A percentile compares a stretch with the other conserved stretches of the same genome.
phyloP scores from a whole-genome alignment of 2,329 filamentous ascomycete species.

The Scedosporium apiospermum region DNA sequence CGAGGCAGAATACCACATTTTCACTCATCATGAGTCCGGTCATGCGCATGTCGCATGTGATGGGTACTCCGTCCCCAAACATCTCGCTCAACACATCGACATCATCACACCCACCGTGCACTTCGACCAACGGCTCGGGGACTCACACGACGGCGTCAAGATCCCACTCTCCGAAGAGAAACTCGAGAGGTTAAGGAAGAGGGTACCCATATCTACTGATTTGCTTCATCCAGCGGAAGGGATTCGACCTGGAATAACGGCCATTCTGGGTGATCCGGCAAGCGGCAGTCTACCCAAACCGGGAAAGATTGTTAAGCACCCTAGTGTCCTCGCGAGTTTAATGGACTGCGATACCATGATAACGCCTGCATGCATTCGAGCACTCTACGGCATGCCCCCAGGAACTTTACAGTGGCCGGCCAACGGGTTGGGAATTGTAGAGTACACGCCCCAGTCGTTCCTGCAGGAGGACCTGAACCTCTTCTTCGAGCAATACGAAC shows the following conservation, averaged over 20 bases:
- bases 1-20: conserved; percentile 42
- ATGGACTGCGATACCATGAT: conserved; percentile 40
- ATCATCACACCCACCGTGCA: conserved; percentile 31
- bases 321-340: conserved; percentile 19
- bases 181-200: conserved; percentile 16
- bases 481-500: conserved; percentile 35
- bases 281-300: conserved; percentile 20
- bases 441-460: conserved; percentile 41
- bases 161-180: conserved; percentile 14
- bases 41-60: conserved; percentile 30
- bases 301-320: conserved; percentile 18
- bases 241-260: conserved; percentile 11
- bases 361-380: conserved; percentile 45
- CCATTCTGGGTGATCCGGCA: conserved; percentile 18
- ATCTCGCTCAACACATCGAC: conserved; percentile 27
- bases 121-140: conserved; percentile 22
- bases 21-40: conserved; percentile 26
- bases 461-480: conserved; percentile 36
- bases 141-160: conserved; percentile 14
- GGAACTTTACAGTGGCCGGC: conserved; percentile 22
- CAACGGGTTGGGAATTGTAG: conserved; percentile 43
- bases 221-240: conserved; percentile 11
- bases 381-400: conserved; percentile 34
- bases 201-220: conserved; percentile 9
- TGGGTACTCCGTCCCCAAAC: conserved; percentile 27